phyloP scores from a whole-genome alignment of 306 rosid species.

The Begonia masoniana region DNA sequence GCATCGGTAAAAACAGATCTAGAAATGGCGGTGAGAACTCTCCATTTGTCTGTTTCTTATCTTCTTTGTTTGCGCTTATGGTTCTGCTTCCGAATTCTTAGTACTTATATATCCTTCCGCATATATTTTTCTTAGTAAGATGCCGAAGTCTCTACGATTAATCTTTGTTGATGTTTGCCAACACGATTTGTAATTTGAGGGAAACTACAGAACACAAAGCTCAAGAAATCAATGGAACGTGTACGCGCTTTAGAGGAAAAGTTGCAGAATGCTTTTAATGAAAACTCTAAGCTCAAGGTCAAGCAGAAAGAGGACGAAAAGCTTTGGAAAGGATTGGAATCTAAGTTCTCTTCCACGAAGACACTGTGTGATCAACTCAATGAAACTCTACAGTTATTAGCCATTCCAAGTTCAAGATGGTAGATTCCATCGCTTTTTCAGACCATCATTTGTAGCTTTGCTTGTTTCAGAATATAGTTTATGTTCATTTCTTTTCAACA shows the following conservation, averaged over 20 bases:
- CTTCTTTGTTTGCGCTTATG: neutral
- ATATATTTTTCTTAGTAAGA: neutral
- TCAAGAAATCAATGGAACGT: slow-evolving; percentile 63
- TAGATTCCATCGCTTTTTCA: slow-evolving; percentile 8
- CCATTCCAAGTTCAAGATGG: slow-evolving; percentile 77
- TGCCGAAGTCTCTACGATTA: neutral
- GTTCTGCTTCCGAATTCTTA: too few relatives aligned
- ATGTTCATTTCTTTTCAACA: slow-evolving; percentile 16
- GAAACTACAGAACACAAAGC: slow-evolving; percentile 52
- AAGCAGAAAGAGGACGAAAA: slow-evolving; percentile 90
- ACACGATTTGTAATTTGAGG: slow-evolving; percentile 1
- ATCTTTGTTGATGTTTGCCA: neutral
- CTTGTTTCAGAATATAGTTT: slow-evolving; percentile 1
- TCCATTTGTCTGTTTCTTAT: neutral
- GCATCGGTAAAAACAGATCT: slow-evolving; percentile 80
- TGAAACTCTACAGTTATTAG: slow-evolving; percentile 62
- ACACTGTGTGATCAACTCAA: slow-evolving; percentile 70
- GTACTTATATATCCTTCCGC: neutral
- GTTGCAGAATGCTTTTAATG: slow-evolving; percentile 74
- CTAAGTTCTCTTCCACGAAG: slow-evolving; percentile 82
- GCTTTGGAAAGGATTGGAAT: slow-evolving; percentile 79
- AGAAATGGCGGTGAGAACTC: slow-evolving; percentile 62
- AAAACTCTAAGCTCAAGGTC: slow-evolving; percentile 80
- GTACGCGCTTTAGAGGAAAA: slow-evolving; percentile 61
- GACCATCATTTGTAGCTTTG: neutral